Percentiles rank a stretch among this genome's conserved stretches.
phyloP scores from a whole-genome alignment of 164 flowering plant species.

The Buxus sempervirens region DNA sequence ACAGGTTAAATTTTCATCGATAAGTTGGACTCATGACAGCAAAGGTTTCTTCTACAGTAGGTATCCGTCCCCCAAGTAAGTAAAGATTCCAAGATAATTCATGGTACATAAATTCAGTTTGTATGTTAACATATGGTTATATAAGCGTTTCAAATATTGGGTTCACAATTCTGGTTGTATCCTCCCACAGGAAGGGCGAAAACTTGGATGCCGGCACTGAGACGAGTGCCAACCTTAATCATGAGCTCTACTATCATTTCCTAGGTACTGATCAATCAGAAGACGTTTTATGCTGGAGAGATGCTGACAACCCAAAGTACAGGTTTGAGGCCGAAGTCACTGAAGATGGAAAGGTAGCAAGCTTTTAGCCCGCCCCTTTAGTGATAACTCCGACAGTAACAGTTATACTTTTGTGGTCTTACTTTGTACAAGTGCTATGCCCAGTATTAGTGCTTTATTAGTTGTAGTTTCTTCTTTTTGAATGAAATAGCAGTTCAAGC shows the following conservation, averaged over 20 bases:
- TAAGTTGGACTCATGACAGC: constrained; percentile 88
- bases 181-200: constrained; percentile 56
- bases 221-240: constrained; percentile 72
- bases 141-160: not conserved
- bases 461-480: not conserved
- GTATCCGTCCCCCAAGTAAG: constrained; percentile 89
- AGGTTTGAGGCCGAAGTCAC: constrained; percentile 49
- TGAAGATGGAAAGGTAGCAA: constrained; percentile 90
- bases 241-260: constrained; percentile 82
- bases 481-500: not conserved
- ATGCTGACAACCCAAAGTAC: constrained; percentile 72
- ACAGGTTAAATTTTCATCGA: constrained; percentile 85
- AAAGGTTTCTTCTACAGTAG: constrained; percentile 96
- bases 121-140: not conserved
- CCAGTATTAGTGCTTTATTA: not conserved
- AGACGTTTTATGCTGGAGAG: constrained; percentile 91
- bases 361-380: not conserved
- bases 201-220: constrained; percentile 85
- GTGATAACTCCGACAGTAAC: not conserved
- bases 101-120: not conserved
- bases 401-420: not conserved
- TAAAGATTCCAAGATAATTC: not conserved
- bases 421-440: not conserved
- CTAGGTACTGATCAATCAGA: constrained; percentile 86
- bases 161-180: constrained; percentile 1